These are phyloP conservation scores for Citrus reticulata DNA, from an alignment of 345 rosid species.

Conservation along the genomic window DNA sequence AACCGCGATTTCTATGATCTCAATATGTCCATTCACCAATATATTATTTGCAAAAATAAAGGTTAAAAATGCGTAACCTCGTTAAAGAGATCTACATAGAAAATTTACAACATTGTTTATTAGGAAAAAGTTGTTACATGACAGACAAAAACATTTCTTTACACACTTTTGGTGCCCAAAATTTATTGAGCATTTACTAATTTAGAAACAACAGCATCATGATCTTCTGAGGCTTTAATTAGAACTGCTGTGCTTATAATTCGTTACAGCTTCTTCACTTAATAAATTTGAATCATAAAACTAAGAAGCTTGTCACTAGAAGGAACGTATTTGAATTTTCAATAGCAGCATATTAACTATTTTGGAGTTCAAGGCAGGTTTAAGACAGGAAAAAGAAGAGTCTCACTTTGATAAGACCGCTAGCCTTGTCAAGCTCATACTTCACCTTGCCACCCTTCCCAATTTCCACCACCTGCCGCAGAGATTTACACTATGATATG, in stretches of 20 bases:
- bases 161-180: background rate
- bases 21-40: background rate
- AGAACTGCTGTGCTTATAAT: background rate
- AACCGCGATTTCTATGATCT: background rate
- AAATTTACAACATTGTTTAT: background rate
- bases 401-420: slow-evolving; percentile 85
- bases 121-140: background rate
- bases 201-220: background rate
- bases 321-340: background rate
- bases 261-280: background rate
- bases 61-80: background rate
- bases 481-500: background rate
- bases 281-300: background rate
- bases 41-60: background rate
- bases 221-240: background rate
- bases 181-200: background rate
- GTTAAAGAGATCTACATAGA: background rate
- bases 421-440: slow-evolving; percentile 90
- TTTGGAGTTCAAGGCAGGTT: background rate
- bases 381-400: slow-evolving; percentile 2
- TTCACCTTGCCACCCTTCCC: slow-evolving; percentile 96
- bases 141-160: background rate
- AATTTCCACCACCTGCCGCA: slow-evolving; percentile 82
- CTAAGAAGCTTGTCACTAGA: background rate
- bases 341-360: background rate